Conservation (phyloP, 129 eudicot species). For the Escallonia rubra region DNA sequence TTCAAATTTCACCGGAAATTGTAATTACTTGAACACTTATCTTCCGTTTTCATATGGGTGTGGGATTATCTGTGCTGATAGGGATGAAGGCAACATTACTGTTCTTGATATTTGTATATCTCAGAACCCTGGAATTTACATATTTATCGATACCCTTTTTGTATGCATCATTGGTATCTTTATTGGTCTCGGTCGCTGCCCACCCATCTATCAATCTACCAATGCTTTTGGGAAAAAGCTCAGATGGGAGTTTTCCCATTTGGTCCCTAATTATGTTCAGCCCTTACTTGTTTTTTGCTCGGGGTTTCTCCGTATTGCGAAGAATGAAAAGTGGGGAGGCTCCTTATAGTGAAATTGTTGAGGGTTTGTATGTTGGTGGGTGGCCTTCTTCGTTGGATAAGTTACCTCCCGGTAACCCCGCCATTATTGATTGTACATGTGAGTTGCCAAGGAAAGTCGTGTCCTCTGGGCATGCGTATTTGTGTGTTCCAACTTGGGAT, state of each 20-base stretch:
- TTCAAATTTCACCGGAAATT: no score
- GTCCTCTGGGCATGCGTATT: constrained; percentile 40
- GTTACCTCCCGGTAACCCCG: constrained; percentile 81
- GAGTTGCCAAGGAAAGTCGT: constrained; percentile 69
- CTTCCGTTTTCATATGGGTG: constrained; percentile 28
- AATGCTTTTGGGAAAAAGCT: constrained; percentile 55
- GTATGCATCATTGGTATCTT: constrained; percentile 60
- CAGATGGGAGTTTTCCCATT: constrained; percentile 69
- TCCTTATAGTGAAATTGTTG: constrained; percentile 56
- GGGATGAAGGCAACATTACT: constrained; percentile 42
- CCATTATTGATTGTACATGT: constrained; percentile 86
- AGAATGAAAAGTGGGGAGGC: constrained; percentile 56
- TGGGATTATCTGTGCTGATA: constrained; percentile 64
- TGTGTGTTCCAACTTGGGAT: constrained; percentile 89
- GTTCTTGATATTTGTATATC: constrained; percentile 41
- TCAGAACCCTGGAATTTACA: constrained; percentile 40
- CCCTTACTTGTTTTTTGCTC: constrained; percentile 64
- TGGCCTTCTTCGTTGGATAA: constrained; percentile 70
- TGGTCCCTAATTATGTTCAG: constrained; percentile 62
- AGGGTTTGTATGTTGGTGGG: constrained; percentile 84
- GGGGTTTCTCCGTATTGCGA: constrained; percentile 46
- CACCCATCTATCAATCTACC: constrained; percentile 72
- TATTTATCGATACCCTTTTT: constrained; percentile 55
- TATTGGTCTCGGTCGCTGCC: constrained; percentile 63
- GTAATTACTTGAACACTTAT: no score